These are phyloP conservation scores for Candida loeiensis DNA, from an alignment of 805 yeast genomes.

Conservation along the genomic window DNA sequence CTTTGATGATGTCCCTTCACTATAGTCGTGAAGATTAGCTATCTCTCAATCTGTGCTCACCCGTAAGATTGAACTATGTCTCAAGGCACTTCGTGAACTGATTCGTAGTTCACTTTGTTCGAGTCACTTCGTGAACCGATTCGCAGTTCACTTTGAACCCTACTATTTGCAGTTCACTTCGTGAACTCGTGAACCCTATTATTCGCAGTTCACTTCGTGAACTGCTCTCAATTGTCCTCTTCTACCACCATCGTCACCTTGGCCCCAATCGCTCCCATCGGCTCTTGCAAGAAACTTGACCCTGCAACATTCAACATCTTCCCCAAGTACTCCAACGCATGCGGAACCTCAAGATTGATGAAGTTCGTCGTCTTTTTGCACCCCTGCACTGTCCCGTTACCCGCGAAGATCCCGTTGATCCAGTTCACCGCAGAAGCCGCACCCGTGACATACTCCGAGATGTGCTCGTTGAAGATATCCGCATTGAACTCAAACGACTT, in stretches of 20 bases:
- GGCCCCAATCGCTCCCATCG: conserved; percentile 5
- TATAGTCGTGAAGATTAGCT: too few species aligned
- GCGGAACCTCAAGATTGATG: conserved; percentile 42
- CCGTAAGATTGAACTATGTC: too few species aligned
- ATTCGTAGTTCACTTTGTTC: too few species aligned
- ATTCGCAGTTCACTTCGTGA: too few species aligned
- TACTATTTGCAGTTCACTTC: too few species aligned
- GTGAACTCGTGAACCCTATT: too few species aligned
- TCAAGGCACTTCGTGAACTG: too few species aligned
- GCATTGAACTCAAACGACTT: conserved; percentile 10
- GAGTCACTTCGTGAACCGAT: too few species aligned
- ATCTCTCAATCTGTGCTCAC: too few species aligned
- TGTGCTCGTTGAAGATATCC: conserved; percentile 14
- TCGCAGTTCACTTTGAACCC: too few species aligned
- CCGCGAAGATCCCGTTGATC: conserved; percentile 16
- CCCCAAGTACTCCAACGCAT: conserved; percentile 19
- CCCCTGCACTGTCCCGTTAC: conserved; percentile 15
- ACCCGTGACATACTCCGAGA: conserved; percentile 15
- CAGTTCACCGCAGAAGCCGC: conserved; percentile 16
- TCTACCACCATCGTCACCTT: not conserved
- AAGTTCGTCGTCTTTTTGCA: conserved; percentile 38
- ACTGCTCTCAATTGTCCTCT: not conserved
- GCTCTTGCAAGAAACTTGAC: conserved; percentile 7
- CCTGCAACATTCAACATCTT: not conserved
- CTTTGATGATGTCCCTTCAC: too few species aligned